These are phyloP conservation scores for Gentiana dahurica DNA, from an alignment of 257 asterid genomes.

Conservation along the genomic window DNA sequence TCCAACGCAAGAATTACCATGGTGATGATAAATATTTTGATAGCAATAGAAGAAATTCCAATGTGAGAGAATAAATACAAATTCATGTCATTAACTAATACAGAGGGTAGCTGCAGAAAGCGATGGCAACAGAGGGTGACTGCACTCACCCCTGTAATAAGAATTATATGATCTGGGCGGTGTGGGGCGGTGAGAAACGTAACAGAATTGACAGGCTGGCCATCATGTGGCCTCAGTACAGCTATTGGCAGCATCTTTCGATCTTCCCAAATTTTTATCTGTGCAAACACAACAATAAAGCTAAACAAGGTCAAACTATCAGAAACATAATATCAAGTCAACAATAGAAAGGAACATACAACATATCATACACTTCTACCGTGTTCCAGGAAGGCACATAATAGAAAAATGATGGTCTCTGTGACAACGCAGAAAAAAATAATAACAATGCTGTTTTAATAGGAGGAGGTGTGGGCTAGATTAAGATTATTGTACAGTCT, in stretches of 20 bases:
- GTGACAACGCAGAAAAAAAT: too few relatives aligned
- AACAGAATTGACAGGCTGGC: conserved; percentile 92
- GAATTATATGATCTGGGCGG: conserved; percentile 87
- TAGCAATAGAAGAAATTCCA: not conserved
- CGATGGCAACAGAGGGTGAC: not conserved
- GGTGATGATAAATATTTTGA: too few relatives aligned
- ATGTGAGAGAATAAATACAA: not conserved
- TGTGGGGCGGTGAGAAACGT: conserved; percentile 87
- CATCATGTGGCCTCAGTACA: conserved; percentile 84
- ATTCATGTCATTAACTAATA: not conserved
- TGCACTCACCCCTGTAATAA: conserved; percentile 81
- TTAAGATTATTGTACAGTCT: too few relatives aligned
- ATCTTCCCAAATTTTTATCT: conserved; percentile 98
- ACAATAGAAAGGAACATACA: not conserved
- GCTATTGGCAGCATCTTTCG: conserved; percentile 75
- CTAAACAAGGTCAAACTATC: not conserved
- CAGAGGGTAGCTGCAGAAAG: not conserved
- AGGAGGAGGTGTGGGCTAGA: too few relatives aligned
- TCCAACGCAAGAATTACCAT: too few relatives aligned
- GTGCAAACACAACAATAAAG: conserved; percentile 14
- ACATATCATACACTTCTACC: not conserved
- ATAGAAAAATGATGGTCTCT: too few relatives aligned
- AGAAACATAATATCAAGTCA: not conserved
- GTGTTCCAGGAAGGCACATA: not conserved
- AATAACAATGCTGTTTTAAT: too few relatives aligned